These are phyloP conservation scores for Sungouiozyma ichnusensis DNA, from an alignment of 805 yeast species.

Conservation along the genomic window DNA sequence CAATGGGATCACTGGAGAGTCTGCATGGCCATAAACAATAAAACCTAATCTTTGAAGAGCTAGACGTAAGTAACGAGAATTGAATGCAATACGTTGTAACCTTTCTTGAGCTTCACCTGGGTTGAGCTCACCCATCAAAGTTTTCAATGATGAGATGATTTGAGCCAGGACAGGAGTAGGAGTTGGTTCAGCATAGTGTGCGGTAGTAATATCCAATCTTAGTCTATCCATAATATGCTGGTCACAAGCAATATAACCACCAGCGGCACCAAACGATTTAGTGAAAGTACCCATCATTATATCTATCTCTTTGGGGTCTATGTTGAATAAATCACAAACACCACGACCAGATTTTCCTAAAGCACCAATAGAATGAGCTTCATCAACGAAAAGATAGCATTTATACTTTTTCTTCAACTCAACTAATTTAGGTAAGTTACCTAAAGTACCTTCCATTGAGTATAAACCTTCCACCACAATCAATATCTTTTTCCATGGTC, in stretches of 20 bases:
- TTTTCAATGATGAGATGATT: conserved; percentile 66
- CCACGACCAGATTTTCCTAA: conserved; percentile 92
- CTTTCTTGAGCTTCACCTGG: conserved; percentile 94
- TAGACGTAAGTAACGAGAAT: conserved; percentile 82
- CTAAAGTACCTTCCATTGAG: conserved; percentile 87
- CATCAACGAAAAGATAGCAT: conserved; percentile 85
- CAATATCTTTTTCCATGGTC: conserved; percentile 87
- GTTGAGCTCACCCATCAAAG: conserved; percentile 69
- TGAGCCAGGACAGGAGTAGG: conserved; percentile 91
- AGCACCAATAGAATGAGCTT: conserved; percentile 99
- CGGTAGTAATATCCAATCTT: conserved; percentile 61
- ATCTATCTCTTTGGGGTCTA: conserved; percentile 69
- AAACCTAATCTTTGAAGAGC: conserved; percentile 90
- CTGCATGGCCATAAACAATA: conserved; percentile 89
- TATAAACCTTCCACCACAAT: conserved; percentile 88
- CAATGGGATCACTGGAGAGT: conserved; percentile 90
- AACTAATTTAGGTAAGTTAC: conserved; percentile 66
- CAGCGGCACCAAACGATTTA: conserved; percentile 97
- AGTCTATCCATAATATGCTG: conserved; percentile 61
- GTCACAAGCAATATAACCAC: conserved; percentile 88
- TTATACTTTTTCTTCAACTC: conserved; percentile 75
- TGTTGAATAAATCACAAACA: conserved; percentile 83
- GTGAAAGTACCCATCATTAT: conserved; percentile 96
- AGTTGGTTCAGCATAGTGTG: conserved; percentile 70
- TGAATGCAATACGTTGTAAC: conserved; percentile 87